Evolutionary conservation across 2,329 filamentous ascomycete species (phyloP).

Genomic region (Alternaria alternata): DNA sequence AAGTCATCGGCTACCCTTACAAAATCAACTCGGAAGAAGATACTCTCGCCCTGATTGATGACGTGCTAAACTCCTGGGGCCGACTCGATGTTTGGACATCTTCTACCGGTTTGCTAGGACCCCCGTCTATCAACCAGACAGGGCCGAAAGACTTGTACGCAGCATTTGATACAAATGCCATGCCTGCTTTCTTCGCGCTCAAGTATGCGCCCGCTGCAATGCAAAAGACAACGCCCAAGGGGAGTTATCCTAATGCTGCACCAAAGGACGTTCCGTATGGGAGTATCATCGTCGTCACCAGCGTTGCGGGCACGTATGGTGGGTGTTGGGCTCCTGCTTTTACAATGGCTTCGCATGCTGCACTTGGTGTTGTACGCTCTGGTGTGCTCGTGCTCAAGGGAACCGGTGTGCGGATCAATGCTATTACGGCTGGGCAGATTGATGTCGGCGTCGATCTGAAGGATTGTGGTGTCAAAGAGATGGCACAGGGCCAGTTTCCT

Average conservation of each 20-base stretch:
- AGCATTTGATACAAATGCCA: constrained; percentile 67
- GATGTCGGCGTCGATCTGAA: constrained; percentile 58
- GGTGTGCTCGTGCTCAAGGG: constrained; percentile 66
- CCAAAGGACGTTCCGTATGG: constrained; percentile 69
- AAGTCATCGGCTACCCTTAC: constrained; percentile 69
- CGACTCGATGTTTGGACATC: constrained; percentile 67
- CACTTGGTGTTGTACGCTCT: constrained; percentile 66
- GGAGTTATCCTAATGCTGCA: constrained; percentile 67
- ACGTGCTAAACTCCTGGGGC: constrained; percentile 68
- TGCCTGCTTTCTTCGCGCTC: constrained; percentile 70
- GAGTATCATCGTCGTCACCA: constrained; percentile 68
- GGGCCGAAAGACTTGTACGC: constrained; percentile 64
- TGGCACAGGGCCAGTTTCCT: constrained; percentile 64
- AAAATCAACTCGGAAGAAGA: constrained; percentile 66
- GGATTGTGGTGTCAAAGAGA: constrained; percentile 43
- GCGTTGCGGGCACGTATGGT: constrained; percentile 65
- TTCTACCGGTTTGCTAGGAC: constrained; percentile 65
- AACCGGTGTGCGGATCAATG: constrained; percentile 67
- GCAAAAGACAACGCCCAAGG: constrained; percentile 65
- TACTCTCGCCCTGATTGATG: constrained; percentile 68
- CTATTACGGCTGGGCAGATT: constrained; percentile 58
- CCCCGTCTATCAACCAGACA: constrained; percentile 62
- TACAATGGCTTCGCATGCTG: constrained; percentile 68
- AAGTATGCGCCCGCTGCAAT: constrained; percentile 72
- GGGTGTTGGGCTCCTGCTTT: constrained; percentile 68